Evolutionary conservation across 306 rosid species (phyloP).

Genomic region (Hylodesmum podocarpum): DNA sequence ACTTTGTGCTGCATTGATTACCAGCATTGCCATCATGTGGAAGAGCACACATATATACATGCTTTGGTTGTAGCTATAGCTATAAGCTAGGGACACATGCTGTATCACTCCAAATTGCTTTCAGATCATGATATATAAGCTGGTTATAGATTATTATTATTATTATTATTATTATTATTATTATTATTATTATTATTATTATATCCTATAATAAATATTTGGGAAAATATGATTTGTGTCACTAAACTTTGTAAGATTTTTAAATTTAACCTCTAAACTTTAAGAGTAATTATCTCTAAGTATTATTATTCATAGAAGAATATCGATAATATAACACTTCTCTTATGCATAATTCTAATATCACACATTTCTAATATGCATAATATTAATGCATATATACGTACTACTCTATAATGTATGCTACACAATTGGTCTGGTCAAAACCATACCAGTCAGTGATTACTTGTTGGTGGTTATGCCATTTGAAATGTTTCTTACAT

Average conservation of each 20-base stretch:
- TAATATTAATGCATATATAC: neutral
- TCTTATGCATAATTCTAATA: neutral
- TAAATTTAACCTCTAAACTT: no score
- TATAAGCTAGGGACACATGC: slow-evolving; percentile 5
- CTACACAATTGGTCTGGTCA: neutral
- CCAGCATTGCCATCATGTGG: neutral
- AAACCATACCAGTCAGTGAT: neutral
- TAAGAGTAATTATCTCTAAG: no score
- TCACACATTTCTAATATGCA: neutral
- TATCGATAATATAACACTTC: no score
- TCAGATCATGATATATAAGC: neutral
- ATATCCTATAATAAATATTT: no score
- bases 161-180: neutral
- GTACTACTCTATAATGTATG: neutral
- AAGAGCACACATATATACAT: neutral
- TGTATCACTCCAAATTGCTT: neutral
- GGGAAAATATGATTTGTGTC: no score
- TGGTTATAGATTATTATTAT: neutral
- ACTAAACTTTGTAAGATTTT: no score
- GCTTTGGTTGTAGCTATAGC: neutral
- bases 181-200: neutral
- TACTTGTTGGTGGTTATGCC: neutral
- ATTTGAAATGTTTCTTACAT: neutral
- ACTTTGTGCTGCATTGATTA: neutral
- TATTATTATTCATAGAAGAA: no score